phyloP scores from a whole-genome alignment of 352 stramenopile species.

The Phytophthora chlamydospora region DNA sequence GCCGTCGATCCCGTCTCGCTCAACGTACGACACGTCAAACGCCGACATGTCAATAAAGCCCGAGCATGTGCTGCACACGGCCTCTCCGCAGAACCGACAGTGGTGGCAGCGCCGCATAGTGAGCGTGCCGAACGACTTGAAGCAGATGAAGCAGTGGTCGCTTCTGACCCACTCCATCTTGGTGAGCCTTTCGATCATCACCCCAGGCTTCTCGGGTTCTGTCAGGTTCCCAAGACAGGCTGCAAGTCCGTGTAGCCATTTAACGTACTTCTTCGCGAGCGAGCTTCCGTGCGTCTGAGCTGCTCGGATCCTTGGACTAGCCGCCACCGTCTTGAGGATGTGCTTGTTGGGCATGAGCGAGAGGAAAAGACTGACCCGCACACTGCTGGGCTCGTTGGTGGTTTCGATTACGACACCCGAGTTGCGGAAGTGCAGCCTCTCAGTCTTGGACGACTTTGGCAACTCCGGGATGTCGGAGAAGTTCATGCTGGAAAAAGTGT shows the following conservation, averaged over 20 bases:
- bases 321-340: slow-evolving; percentile 46
- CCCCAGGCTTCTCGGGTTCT: slow-evolving; percentile 32
- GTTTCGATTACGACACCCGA: slow-evolving; percentile 60
- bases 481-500: slow-evolving; percentile 67
- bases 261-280: slow-evolving; percentile 54
- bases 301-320: slow-evolving; percentile 40
- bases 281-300: slow-evolving; percentile 23
- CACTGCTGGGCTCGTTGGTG: slow-evolving; percentile 30
- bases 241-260: slow-evolving; percentile 60
- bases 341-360: slow-evolving; percentile 55
- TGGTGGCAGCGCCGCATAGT: slow-evolving; percentile 53
- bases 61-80: slow-evolving; percentile 70
- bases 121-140: slow-evolving; percentile 67
- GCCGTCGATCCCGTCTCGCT: background rate
- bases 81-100: slow-evolving; percentile 74
- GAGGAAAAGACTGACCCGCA: slow-evolving; percentile 61
- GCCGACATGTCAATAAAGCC: slow-evolving; percentile 50
- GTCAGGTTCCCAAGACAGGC: slow-evolving; percentile 46
- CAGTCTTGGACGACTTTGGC: slow-evolving; percentile 49
- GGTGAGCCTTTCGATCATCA: slow-evolving; percentile 29
- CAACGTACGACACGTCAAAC: slow-evolving; percentile 39
- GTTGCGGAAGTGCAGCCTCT: slow-evolving; percentile 63
- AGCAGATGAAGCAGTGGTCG: slow-evolving; percentile 61
- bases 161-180: slow-evolving; percentile 56
- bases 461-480: slow-evolving; percentile 67